Percentiles rank a stretch among this genome's conserved stretches.
phyloP scores from a whole-genome alignment of 148 eudicot species.

The Rhododendron henanense region DNA sequence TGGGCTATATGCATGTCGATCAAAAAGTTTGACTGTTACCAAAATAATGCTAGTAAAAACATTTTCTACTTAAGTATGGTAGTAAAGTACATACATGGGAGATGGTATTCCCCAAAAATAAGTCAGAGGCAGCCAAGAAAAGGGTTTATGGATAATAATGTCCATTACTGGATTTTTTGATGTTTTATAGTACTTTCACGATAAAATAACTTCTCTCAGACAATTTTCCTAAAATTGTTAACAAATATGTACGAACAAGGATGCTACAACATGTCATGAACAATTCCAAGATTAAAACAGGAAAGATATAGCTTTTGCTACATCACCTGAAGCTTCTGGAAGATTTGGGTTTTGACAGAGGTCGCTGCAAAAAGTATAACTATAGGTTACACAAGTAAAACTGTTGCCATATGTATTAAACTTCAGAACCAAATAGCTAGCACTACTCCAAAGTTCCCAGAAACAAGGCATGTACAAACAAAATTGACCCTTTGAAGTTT shows the following conservation, averaged over 20 bases:
- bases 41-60: neutral
- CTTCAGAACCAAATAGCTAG: neutral
- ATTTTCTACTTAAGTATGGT: neutral
- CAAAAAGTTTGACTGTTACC: neutral
- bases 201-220: neutral
- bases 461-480: conserved; percentile 3
- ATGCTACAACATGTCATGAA: neutral
- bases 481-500: neutral
- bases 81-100: neutral
- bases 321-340: neutral
- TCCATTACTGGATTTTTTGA: neutral
- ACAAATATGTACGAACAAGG: neutral
- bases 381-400: neutral
- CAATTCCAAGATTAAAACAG: neutral
- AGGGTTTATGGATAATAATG: neutral
- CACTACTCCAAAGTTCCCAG: neutral
- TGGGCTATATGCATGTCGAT: neutral
- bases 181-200: neutral
- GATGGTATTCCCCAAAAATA: neutral
- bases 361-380: conserved; percentile 35
- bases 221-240: neutral
- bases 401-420: neutral
- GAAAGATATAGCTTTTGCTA: conserved; percentile 25
- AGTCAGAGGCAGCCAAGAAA: neutral
- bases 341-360: conserved; percentile 32